Conservation (phyloP, 1,284 basidiomycete genomes). For the Apiotrichum siamense region DNA sequence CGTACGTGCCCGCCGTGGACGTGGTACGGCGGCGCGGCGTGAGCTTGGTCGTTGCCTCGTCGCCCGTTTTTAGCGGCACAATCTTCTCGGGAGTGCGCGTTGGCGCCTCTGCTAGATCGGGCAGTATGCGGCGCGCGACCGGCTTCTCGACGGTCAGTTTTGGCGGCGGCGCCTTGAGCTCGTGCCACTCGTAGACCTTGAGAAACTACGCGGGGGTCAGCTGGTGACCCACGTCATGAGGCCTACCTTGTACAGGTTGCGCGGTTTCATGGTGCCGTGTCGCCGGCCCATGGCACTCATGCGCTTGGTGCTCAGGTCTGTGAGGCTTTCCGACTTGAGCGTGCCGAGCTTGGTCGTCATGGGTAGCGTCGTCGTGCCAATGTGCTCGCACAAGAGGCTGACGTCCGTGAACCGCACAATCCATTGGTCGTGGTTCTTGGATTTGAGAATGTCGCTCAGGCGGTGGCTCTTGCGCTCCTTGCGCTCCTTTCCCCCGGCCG, state of each 20-base stretch:
- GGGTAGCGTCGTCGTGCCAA: constrained; percentile 80
- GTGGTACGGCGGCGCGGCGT: constrained; percentile 4
- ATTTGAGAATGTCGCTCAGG: constrained; percentile 59
- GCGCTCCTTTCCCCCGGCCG: too few relatives aligned
- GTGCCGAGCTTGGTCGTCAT: constrained; percentile 60
- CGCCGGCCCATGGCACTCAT: constrained; percentile 59
- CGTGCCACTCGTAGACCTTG: constrained; percentile 76
- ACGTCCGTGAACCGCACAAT: constrained; percentile 92
- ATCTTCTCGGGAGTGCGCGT: constrained; percentile 1
- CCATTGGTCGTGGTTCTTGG: constrained; percentile 72
- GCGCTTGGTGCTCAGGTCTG: constrained; percentile 61
- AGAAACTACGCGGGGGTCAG: constrained; percentile 30
- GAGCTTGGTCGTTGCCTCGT: constrained; percentile 6
- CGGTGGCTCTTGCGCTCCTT: constrained; percentile 70
- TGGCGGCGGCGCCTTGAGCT: background rate
- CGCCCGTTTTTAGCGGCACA: constrained; percentile 8
- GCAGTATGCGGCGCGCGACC: constrained; percentile 2
- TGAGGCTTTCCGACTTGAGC: constrained; percentile 55
- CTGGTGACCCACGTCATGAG: background rate
- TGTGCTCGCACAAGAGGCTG: constrained; percentile 80
- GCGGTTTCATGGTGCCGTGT: constrained; percentile 65
- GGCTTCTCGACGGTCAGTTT: background rate
- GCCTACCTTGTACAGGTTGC: constrained; percentile 78
- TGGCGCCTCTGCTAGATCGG: constrained; percentile 7
- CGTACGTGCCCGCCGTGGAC: background rate